Evolutionary conservation across 495 filamentous ascomycete genomes (phyloP).

Genomic region (Apiosordaria backusii): DNA sequence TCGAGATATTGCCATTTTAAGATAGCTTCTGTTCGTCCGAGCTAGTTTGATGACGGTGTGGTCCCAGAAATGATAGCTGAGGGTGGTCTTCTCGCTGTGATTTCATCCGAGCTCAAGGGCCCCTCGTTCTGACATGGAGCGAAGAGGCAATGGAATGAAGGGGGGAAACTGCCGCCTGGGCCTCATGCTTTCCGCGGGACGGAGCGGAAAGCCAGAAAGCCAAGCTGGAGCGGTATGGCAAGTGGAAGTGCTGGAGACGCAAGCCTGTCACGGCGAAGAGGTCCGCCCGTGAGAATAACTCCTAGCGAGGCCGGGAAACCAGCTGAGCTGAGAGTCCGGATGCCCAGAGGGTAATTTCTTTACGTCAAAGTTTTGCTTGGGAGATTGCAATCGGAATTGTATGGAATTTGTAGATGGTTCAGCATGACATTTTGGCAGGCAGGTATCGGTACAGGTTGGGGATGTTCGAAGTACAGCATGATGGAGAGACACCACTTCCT

Average conservation of each 20-base stretch:
- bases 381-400: neutral
- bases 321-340: neutral
- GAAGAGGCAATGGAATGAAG: neutral
- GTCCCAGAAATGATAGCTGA: neutral
- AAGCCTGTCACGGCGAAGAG: neutral
- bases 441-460: neutral
- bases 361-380: neutral
- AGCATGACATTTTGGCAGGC: neutral
- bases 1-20: neutral
- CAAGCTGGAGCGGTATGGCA: neutral
- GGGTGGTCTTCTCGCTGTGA: neutral
- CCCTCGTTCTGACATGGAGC: neutral
- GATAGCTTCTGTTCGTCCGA: neutral
- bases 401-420: neutral
- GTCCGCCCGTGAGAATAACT: neutral
- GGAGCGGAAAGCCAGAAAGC: neutral
- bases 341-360: neutral
- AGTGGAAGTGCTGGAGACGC: neutral
- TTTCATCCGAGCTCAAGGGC: neutral
- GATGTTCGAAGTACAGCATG: neutral
- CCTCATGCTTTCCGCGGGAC: neutral
- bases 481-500: neutral
- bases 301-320: neutral
- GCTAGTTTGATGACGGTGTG: neutral
- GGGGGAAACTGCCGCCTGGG: neutral